Evolutionary conservation across 345 rosid genomes (phyloP).

Genomic region (Luvunga scandens): DNA sequence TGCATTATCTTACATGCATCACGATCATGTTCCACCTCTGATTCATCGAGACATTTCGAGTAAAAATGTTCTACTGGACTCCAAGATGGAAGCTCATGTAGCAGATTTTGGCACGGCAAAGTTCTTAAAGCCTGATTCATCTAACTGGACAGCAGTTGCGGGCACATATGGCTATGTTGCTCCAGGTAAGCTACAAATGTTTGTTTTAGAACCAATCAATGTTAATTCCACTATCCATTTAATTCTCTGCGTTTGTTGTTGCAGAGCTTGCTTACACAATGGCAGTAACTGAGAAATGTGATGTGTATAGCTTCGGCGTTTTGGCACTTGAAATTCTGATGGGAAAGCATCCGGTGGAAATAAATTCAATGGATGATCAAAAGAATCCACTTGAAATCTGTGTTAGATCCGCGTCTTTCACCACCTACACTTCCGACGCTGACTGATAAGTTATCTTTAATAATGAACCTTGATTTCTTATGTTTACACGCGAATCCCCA

Average conservation of each 20-base stretch:
- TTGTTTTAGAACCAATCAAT: too few species aligned
- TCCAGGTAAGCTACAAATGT: background rate
- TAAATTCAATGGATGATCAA: background rate
- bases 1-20: constrained; percentile 14
- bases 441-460: background rate
- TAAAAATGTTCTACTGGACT: constrained; percentile 15
- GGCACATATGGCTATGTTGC: constrained; percentile 10
- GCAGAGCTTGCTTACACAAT: constrained; percentile 10
- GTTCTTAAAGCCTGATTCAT: constrained; percentile 5
- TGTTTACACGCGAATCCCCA: constrained; percentile 14
- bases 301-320: constrained; percentile 4
- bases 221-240: background rate
- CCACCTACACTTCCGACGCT: background rate
- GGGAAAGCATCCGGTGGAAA: constrained; percentile 6
- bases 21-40: constrained; percentile 15
- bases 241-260: background rate
- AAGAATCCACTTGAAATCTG: constrained; percentile 10
- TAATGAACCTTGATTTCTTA: constrained; percentile 1
- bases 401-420: constrained; percentile 9
- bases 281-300: constrained; percentile 1
- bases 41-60: constrained; percentile 26
- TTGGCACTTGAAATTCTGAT: constrained; percentile 7
- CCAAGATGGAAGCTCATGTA: constrained; percentile 20
- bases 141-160: constrained; percentile 7
- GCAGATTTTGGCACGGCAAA: constrained; percentile 1